Evolutionary conservation across 2,329 filamentous ascomycete genomes (phyloP), one percentile per base, ranked within the genome.

Genomic region (Onygenales sp.): DNA sequence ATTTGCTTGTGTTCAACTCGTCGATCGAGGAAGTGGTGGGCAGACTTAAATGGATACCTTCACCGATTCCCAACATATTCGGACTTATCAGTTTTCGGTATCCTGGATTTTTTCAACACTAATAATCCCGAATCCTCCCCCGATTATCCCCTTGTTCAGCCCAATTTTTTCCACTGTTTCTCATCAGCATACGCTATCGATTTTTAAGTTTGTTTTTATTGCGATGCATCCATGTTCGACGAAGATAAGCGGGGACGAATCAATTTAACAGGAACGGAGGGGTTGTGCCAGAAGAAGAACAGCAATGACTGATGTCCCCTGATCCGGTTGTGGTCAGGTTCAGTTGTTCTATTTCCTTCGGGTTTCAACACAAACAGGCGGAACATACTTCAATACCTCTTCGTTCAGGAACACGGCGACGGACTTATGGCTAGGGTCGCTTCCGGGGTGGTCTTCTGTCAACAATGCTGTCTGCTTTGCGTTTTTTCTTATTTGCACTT

Each of bases 401-500:
- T 55, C 48, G 43, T 45, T 53, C 50, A 57, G 64, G 65, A 65
- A 57, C 33, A 55, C 70, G 70, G 69, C 65, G 70, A 70, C 59
- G 70, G 70, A 72, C 61, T 14, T 49, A 49, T 72, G 68, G 66
- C 58, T 71, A 72, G 70, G 70, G 70, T 71, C 68, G 70, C 70
- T 69, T 71, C 70, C 68, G 70, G 70, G 70, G 70, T 68, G 70
- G 70, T 72, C 58, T 65, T 68, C 63, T 66, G 69, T 71, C 69
- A 62, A 67, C 64, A 56, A 59, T 59, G 57, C 59, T 62, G 59
- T 54, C 55, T 52, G 55, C 53, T 42, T 51, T 52, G 42, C 42
- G 47, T 43, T 56, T 11, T 40, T 44, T 46, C 32, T 13, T 3
- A 27, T 27, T 27, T 27, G 21, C 21, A 27, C 21, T 27, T 27